Evolutionary conservation across 2,329 filamentous ascomycete genomes (phyloP).

Genomic region (Zasmidium angulare): DNA sequence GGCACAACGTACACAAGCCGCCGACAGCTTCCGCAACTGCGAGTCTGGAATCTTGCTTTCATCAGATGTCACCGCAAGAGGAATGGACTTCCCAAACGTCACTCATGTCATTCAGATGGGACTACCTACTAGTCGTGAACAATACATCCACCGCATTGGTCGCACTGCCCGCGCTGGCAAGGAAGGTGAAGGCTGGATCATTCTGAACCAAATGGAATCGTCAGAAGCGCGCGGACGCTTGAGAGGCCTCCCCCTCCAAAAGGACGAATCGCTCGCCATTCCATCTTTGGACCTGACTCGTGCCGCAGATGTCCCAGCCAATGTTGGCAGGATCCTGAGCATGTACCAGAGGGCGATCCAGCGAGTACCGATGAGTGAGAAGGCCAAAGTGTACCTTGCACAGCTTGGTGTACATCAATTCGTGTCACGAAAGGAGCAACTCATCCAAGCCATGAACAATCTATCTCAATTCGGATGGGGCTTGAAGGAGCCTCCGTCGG

Average conservation of each 20-base stretch:
- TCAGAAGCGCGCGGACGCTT: constrained; percentile 53
- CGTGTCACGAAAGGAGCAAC: constrained; percentile 35
- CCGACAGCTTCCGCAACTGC: constrained; percentile 69
- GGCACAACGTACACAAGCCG: constrained; percentile 63
- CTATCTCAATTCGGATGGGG: constrained; percentile 56
- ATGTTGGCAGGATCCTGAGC: constrained; percentile 46
- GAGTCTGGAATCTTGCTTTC: constrained; percentile 53
- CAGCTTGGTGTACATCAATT: constrained; percentile 56
- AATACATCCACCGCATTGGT: constrained; percentile 54
- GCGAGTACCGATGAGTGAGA: constrained; percentile 42
- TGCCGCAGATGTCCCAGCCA: constrained; percentile 41
- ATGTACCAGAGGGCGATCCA: constrained; percentile 44
- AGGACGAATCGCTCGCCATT: constrained; percentile 52
- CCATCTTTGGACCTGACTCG: constrained; percentile 50
- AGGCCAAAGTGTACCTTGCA: constrained; percentile 56
- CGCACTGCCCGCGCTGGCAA: constrained; percentile 66
- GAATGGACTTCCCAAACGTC: constrained; percentile 56
- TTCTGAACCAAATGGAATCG: constrained; percentile 60
- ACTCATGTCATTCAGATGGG: constrained; percentile 55
- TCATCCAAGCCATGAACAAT: constrained; percentile 55
- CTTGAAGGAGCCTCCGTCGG: constrained; percentile 49
- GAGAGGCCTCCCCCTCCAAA: constrained; percentile 60
- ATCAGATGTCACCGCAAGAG: constrained; percentile 53
- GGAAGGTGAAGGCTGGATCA: constrained; percentile 68
- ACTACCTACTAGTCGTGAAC: constrained; percentile 45